These are phyloP conservation scores for Erythrobasidium hasegawianum DNA, from an alignment of 1,284 basidiomycete species.

Conservation along the genomic window DNA sequence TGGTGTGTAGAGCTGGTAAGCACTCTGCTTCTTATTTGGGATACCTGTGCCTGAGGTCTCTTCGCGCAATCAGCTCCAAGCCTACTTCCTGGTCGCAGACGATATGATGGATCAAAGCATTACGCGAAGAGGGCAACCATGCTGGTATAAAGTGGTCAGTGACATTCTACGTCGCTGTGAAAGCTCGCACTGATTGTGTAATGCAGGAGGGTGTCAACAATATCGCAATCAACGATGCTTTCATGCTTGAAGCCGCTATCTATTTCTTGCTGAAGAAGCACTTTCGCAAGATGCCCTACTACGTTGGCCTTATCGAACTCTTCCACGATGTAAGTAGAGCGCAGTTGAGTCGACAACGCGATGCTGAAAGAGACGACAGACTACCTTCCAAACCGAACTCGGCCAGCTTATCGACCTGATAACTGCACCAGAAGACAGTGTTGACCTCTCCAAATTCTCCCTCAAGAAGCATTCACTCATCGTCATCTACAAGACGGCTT, in stretches of 20 bases:
- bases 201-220: constrained; percentile 63
- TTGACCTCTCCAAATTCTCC: constrained; percentile 85
- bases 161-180: neutral
- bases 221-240: constrained; percentile 94
- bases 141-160: constrained; percentile 76
- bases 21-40: constrained; percentile 37
- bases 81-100: constrained; percentile 95
- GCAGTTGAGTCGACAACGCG: neutral
- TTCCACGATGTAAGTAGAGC: constrained; percentile 68
- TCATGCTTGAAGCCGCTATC: constrained; percentile 94
- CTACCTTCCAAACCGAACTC: constrained; percentile 90
- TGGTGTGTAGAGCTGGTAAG: constrained; percentile 93
- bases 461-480: constrained; percentile 79
- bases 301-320: constrained; percentile 82
- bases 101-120: constrained; percentile 96
- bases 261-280: constrained; percentile 85
- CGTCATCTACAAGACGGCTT: constrained; percentile 96
- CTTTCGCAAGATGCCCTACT: constrained; percentile 77
- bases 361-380: constrained; percentile 54
- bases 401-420: constrained; percentile 94
- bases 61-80: constrained; percentile 68
- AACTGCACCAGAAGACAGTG: constrained; percentile 84
- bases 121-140: constrained; percentile 95
- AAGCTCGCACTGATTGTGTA: neutral
- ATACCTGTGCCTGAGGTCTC: neutral